Conservation (phyloP, 495 filamentous ascomycete genomes). For the Tuber borchii region DNA sequence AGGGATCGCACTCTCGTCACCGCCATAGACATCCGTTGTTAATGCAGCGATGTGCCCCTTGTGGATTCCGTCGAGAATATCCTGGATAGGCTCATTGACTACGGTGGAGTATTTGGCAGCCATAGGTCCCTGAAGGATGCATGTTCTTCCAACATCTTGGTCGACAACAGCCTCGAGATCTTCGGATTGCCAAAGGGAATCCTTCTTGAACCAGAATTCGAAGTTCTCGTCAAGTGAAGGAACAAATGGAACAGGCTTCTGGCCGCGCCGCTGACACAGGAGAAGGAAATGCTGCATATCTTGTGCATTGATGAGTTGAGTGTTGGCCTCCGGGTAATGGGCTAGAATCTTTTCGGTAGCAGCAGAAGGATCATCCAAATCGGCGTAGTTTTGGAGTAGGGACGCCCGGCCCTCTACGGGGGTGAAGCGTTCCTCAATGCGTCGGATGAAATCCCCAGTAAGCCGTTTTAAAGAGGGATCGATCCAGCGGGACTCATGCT, state of each 20-base stretch:
- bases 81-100: conserved; percentile 85
- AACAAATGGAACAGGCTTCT: conserved; percentile 96
- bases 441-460: conserved; percentile 89
- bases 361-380: conserved; percentile 74
- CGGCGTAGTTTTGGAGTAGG: conserved; percentile 74
- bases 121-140: conserved; percentile 92
- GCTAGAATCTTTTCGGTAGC: conserved; percentile 70
- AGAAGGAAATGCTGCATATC: conserved; percentile 93
- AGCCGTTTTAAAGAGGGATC: conserved; percentile 73
- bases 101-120: conserved; percentile 82
- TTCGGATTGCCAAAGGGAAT: conserved; percentile 99
- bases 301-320: conserved; percentile 91
- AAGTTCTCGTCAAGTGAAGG: conserved; percentile 90
- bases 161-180: conserved; percentile 91
- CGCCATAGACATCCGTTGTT: conserved; percentile 70
- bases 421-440: conserved; percentile 89
- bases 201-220: conserved; percentile 99
- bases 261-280: conserved; percentile 83
- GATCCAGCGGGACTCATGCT: conserved; percentile 90
- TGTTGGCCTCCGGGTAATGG: conserved; percentile 75
- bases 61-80: conserved; percentile 87
- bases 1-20: conserved; percentile 67
- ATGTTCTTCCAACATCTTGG: conserved; percentile 89
- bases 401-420: conserved; percentile 60
- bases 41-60: conserved; percentile 72